Evolutionary conservation across 2,329 filamentous ascomycete species (phyloP).

Genomic region (Neonectria coccinea): DNA sequence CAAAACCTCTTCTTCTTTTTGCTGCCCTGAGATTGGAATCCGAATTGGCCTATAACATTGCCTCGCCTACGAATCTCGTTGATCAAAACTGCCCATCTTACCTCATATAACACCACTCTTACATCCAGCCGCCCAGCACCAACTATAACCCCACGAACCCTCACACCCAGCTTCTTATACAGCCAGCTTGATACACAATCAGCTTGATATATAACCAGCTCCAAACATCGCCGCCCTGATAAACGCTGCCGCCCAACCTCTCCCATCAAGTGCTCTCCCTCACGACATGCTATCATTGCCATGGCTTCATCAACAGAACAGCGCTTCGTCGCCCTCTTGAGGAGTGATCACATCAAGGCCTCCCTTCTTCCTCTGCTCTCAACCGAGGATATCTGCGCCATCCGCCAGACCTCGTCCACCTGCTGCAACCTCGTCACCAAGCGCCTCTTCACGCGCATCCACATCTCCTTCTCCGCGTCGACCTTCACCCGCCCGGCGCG

Average conservation of each 20-base stretch:
- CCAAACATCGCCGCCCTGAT: background rate
- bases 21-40: slow-evolving; percentile 12
- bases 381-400: slow-evolving; percentile 65
- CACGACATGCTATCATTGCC: slow-evolving; percentile 61
- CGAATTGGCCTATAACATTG: slow-evolving; percentile 25
- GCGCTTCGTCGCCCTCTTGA: slow-evolving; percentile 67
- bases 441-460: slow-evolving; percentile 75
- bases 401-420: slow-evolving; percentile 76
- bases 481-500: slow-evolving; percentile 81
- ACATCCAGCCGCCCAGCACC: slow-evolving; percentile 15
- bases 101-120: slow-evolving; percentile 30
- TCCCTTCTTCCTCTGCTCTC: slow-evolving; percentile 62
- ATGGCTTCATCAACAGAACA: slow-evolving; percentile 63
- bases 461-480: slow-evolving; percentile 77
- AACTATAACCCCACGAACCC: slow-evolving; percentile 13
- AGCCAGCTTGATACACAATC: background rate
- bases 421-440: slow-evolving; percentile 78
- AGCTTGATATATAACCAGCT: background rate
- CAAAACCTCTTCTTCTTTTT: background rate
- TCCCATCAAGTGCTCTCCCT: slow-evolving; percentile 1
- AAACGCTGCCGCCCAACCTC: background rate
- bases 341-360: slow-evolving; percentile 63
- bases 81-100: slow-evolving; percentile 29
- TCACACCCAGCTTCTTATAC: background rate
- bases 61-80: slow-evolving; percentile 11